Base-by-base conservation (phyloP, 129 eudicot species). In the Escallonia herrerae region DNA sequence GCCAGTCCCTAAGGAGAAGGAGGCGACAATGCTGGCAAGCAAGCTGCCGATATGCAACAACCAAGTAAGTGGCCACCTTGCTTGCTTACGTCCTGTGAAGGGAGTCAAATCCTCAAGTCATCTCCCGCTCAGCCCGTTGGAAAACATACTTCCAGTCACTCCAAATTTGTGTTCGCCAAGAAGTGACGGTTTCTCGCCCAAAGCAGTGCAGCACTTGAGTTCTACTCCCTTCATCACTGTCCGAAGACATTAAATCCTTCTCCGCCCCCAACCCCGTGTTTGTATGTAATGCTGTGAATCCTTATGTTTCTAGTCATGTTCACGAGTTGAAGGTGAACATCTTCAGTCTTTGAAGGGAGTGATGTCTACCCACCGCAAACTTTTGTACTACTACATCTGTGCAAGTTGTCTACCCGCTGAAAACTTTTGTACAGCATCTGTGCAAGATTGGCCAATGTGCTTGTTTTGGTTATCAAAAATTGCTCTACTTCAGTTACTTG, bases 21-120 rank as follows among this genome's bases (percentile, higher is more conserved):
- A 82, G 72, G 72, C 75, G n/a, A 41, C 65, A 9, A 58, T 72
- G 49, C 74, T 40, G 63, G 80, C 79, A 41, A 76, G 71, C 64
- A 79, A 81, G 71, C 91, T 87, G 47, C 91, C 95, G 3, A 60
- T 75, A n/a, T 84, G 90, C 78, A 87, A 69, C 77, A 78, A 59
- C 75, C 77, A 65, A 47, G 58, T 71, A 40, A 51, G 56, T 2
- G 82, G 80, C 43, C 82, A 68, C 59, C 75, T 84, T 0, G 91
- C 91, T 60, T 76, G 86, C 61, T 53, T 87, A 62, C 79, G 88
- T 43, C 79, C 83, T 22, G 41, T 60, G 56, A 79, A 81, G 58
- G 72, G 64, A 60, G 65, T 56, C 1, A 75, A 57, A 15, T 33
- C 63, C 11, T 64, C 79, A 8, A 63, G 10, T 67, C 69, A 69